Evolutionary conservation across 768 basidiomycete genomes (phyloP).

Genomic region (Boletus rufocinnamomeus): DNA sequence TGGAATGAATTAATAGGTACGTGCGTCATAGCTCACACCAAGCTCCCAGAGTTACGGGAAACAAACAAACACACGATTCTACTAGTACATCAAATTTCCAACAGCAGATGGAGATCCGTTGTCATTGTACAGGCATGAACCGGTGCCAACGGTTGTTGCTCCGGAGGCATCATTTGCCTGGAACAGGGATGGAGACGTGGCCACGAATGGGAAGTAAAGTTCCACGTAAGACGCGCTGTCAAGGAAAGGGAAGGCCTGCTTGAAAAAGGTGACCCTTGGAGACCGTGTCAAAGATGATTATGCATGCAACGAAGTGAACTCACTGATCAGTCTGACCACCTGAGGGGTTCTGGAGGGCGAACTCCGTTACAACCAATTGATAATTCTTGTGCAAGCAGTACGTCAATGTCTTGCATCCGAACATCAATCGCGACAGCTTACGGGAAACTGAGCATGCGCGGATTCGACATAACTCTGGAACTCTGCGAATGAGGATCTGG

Average conservation of each 20-base stretch:
- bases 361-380: conserved; percentile 34
- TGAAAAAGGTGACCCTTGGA: conserved; percentile 35
- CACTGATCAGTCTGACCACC: conserved; percentile 35
- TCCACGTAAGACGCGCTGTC: conserved; percentile 32
- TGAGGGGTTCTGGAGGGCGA: conserved; percentile 35
- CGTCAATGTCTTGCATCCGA: conserved; percentile 5
- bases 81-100: conserved; percentile 27
- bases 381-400: conserved; percentile 13
- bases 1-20: neutral
- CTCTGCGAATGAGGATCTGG: conserved; percentile 27
- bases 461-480: conserved; percentile 33
- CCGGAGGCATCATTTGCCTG: conserved; percentile 20
- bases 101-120: conserved; percentile 29
- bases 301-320: conserved; percentile 2
- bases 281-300: neutral
- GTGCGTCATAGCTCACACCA: neutral
- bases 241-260: conserved; percentile 38
- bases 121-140: conserved; percentile 37
- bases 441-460: conserved; percentile 33
- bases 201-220: conserved; percentile 42
- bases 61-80: neutral
- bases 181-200: conserved; percentile 33
- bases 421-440: conserved; percentile 4
- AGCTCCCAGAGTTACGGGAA: neutral
- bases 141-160: conserved; percentile 24